Conservation (phyloP, 2,329 filamentous ascomycete species). For the Colletotrichum abscissum region DNA sequence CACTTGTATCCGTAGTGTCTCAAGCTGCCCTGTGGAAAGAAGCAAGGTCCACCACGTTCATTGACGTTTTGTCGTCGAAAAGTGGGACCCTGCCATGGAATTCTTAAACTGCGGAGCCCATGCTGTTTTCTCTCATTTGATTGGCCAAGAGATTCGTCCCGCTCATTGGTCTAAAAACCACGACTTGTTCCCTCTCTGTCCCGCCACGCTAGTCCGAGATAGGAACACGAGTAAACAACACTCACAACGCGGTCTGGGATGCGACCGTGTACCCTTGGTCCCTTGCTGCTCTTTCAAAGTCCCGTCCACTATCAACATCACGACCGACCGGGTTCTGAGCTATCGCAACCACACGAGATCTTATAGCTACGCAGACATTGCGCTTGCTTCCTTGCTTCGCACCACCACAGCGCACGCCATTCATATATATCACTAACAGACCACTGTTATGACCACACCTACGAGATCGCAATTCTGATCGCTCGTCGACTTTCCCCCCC, state of each 20-base stretch:
- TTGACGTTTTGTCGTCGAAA: conserved; percentile 16
- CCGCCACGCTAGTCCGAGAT: conserved; percentile 46
- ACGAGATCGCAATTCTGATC: conserved; percentile 23
- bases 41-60: conserved; percentile 1
- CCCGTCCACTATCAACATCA: conserved; percentile 29
- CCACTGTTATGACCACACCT: conserved; percentile 21
- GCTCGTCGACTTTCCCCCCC: conserved; percentile 3
- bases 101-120: conserved; percentile 8
- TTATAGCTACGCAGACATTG: conserved; percentile 2
- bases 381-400: conserved; percentile 16
- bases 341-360: conserved; percentile 13
- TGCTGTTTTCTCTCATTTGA: not conserved
- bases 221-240: conserved; percentile 55
- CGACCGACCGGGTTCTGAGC: conserved; percentile 20
- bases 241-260: conserved; percentile 37
- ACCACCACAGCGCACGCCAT: conserved; percentile 6
- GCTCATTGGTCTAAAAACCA: not conserved
- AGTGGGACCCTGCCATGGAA: conserved; percentile 1
- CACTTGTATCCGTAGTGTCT: conserved; percentile 24
- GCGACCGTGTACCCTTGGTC: conserved; percentile 27
- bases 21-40: conserved; percentile 18
- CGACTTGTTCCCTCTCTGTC: conserved; percentile 4
- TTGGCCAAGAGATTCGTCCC: not conserved
- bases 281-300: conserved; percentile 23
- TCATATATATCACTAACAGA: not conserved